These are phyloP conservation scores for Nidula niveotomentosa DNA, from an alignment of 1,284 basidiomycete species.

Conservation along the genomic window DNA sequence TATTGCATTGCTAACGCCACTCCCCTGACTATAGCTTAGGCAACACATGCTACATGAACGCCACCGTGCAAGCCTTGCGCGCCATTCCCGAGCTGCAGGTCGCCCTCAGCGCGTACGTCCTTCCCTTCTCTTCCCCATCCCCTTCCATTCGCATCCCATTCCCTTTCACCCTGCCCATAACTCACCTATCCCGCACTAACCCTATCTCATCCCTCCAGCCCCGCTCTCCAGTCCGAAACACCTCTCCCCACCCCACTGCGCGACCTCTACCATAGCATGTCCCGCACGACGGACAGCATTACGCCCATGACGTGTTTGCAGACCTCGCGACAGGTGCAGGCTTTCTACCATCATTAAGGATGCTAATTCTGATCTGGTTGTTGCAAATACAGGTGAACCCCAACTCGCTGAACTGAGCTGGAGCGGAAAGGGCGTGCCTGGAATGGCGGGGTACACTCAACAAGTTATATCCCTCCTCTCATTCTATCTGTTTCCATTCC, in stretches of 20 bases:
- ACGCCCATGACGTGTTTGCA: slow-evolving; percentile 75
- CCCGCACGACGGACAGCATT: slow-evolving; percentile 75
- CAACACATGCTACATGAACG: slow-evolving; percentile 97
- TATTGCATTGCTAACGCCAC: not conserved
- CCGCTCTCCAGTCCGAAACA: slow-evolving; percentile 32
- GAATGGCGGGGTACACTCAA: slow-evolving; percentile 70
- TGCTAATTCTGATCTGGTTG: no score
- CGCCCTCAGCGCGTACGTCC: slow-evolving; percentile 61
- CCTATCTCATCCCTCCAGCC: no score
- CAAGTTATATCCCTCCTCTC: slow-evolving; percentile 83
- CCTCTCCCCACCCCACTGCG: slow-evolving; percentile 63
- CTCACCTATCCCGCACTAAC: no score
- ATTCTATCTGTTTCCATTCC: no score
- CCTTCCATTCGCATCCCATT: not conserved
- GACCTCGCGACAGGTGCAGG: slow-evolving; percentile 62
- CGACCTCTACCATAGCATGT: slow-evolving; percentile 75
- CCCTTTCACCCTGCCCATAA: not conserved
- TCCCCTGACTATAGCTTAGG: slow-evolving; percentile 62
- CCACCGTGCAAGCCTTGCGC: slow-evolving; percentile 90
- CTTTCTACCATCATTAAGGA: no score
- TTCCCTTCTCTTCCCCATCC: no score
- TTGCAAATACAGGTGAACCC: slow-evolving; percentile 78
- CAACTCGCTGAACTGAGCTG: slow-evolving; percentile 86
- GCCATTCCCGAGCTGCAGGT: slow-evolving; percentile 86
- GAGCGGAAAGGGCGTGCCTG: slow-evolving; percentile 36